Percentiles rank a stretch among this genome's conserved stretches.
These are phyloP conservation scores for Ganoderma multipileum DNA, from an alignment of 1,284 basidiomycete species.

Conservation along the genomic window DNA sequence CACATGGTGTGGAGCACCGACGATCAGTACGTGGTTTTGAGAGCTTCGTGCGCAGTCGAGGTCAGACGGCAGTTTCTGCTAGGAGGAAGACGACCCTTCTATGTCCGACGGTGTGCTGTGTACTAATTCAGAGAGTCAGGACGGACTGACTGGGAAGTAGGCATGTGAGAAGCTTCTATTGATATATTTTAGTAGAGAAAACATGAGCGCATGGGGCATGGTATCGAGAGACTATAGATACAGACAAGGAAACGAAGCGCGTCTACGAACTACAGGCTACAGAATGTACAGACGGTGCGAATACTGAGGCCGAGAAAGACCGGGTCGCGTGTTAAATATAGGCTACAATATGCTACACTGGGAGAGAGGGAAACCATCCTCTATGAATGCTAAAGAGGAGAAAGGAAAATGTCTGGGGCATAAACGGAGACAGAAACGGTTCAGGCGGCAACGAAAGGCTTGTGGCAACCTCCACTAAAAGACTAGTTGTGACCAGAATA, in stretches of 20 bases:
- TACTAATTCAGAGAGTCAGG: not conserved
- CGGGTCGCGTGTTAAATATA: conserved; percentile 23
- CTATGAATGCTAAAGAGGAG: not conserved
- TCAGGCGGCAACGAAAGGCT: not conserved
- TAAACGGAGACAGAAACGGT: not conserved
- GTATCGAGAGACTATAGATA: not conserved
- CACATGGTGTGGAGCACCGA: not conserved
- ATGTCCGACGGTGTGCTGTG: not conserved
- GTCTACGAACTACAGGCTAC: conserved; percentile 12
- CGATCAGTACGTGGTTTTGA: not conserved
- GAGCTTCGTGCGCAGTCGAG: not conserved
- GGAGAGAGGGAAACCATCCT: not conserved
- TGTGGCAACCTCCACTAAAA: not conserved
- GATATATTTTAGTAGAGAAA: not conserved
- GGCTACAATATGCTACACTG: conserved; percentile 16
- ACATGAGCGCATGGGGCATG: not conserved
- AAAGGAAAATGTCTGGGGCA: not conserved
- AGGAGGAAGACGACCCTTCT: not conserved
- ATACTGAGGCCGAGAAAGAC: conserved; percentile 1
- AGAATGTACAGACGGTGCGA: not conserved
- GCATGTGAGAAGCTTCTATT: not conserved
- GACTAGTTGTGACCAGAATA: conserved; percentile 21
- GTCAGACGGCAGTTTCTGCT: not conserved
- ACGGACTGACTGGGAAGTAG: too few relatives aligned
- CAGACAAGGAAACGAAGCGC: not conserved